Percentiles rank a stretch among this genome's conserved stretches.
These are phyloP conservation scores for Ganoderma boninense DNA, from an alignment of 1,284 basidiomycete genomes.

Conservation along the genomic window DNA sequence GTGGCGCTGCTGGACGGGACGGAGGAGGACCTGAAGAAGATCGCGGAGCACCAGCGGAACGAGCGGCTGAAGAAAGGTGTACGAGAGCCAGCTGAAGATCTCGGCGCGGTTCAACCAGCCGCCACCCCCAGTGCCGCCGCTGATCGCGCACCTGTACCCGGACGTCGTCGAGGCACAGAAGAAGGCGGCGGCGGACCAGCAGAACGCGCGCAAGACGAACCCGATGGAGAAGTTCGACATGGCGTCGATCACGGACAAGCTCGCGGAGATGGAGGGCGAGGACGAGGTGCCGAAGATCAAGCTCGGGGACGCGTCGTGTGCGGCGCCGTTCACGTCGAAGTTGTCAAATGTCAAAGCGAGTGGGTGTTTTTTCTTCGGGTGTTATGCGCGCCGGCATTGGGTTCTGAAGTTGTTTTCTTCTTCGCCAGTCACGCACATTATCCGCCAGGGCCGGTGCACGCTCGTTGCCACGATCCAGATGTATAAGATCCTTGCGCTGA, in stretches of 20 bases:
- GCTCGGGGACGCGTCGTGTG: constrained; percentile 95
- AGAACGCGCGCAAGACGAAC: constrained; percentile 77
- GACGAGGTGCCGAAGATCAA: constrained; percentile 96
- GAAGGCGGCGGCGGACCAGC: constrained; percentile 71
- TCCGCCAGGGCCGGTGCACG: constrained; percentile 95
- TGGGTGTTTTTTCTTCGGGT: constrained; percentile 60
- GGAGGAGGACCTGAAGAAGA: constrained; percentile 89
- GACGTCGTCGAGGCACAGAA: constrained; percentile 92
- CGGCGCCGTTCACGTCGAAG: constrained; percentile 97
- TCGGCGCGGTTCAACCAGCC: constrained; percentile 90
- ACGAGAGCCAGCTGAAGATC: constrained; percentile 92
- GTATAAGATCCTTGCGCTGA: constrained; percentile 98
- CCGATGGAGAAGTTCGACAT: constrained; percentile 96
- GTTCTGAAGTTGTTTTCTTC: constrained; percentile 21
- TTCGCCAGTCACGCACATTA: constrained; percentile 88
- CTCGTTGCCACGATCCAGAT: constrained; percentile 97
- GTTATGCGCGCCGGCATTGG: no score
- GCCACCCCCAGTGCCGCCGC: constrained; percentile 88
- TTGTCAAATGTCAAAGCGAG: constrained; percentile 92
- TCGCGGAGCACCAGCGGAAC: constrained; percentile 89
- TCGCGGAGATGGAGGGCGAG: constrained; percentile 93
- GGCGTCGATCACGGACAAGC: constrained; percentile 85
- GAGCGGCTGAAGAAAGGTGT: constrained; percentile 95
- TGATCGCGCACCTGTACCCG: constrained; percentile 86
- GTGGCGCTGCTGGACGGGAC: constrained; percentile 93